Conservation (phyloP, 2,329 filamentous ascomycete species). For the Colletotrichum sp. region DNA sequence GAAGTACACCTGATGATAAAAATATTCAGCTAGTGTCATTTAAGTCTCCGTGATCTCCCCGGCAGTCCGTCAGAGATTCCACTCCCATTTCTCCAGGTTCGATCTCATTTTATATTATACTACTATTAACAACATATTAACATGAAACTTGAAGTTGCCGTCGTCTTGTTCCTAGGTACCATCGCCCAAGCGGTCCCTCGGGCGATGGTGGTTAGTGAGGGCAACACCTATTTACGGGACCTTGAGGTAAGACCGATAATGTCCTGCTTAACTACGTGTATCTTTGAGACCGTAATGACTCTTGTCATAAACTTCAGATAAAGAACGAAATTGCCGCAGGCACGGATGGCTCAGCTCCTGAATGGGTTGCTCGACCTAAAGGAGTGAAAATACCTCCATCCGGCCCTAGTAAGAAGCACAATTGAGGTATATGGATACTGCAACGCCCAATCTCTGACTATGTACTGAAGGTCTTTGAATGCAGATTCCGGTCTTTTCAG, state of each 20-base stretch:
- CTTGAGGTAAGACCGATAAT: not conserved
- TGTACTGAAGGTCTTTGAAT: fast-evolving
- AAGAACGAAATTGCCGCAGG: not conserved
- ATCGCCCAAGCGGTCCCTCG: not conserved
- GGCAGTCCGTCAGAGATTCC: fast-evolving
- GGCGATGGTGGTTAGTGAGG: not conserved
- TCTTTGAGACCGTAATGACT: fast-evolving
- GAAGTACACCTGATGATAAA: not conserved
- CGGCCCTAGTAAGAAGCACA: not conserved
- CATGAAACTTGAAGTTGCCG: not conserved
- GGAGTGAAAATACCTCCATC: not conserved
- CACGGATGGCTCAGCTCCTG: not conserved
- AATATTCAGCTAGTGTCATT: not conserved
- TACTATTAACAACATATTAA: not conserved
- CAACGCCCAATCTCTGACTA: fast-evolving
- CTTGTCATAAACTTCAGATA: not conserved
- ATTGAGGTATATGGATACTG: not conserved
- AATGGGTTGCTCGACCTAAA: not conserved
- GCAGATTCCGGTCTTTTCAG: not conserved
- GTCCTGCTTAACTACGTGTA: no score
- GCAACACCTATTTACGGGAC: not conserved
- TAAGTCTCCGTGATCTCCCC: not conserved
- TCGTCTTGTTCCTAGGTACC: not conserved
- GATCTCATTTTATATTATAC: fast-evolving
- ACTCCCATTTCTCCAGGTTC: not conserved